Evolutionary conservation across 768 basidiomycete species (phyloP).

Genomic region (Termitomyces sp.): DNA sequence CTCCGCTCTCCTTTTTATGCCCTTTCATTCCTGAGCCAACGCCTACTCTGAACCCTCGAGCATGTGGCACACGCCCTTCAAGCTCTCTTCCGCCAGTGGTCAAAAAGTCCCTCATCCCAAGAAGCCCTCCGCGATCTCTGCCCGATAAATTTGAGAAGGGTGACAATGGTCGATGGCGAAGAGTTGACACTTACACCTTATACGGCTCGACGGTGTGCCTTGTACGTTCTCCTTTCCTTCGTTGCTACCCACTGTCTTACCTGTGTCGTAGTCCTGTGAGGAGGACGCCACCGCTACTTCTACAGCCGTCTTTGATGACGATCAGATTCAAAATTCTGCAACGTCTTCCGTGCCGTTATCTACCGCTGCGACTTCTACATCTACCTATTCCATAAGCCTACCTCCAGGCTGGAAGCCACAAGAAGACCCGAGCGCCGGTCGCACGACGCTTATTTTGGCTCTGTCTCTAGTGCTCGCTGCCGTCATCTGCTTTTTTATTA

Average conservation of each 20-base stretch:
- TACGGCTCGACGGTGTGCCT: conserved; percentile 68
- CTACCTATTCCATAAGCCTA: conserved; percentile 34
- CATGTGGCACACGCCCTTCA: conserved; percentile 7
- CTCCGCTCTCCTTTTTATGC: conserved; percentile 61
- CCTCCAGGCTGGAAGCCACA: conserved; percentile 52
- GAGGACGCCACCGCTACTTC: conserved; percentile 19
- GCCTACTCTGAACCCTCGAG: background rate
- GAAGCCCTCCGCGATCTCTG: conserved; percentile 25
- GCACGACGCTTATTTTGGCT: conserved; percentile 48
- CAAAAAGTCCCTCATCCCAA: conserved; percentile 5
- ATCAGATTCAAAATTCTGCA: conserved; percentile 26
- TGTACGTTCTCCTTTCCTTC: conserved; percentile 31
- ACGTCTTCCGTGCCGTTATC: conserved; percentile 15
- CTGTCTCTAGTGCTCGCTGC: conserved; percentile 63
- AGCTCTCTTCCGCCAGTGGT: conserved; percentile 6
- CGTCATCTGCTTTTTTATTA: conserved; percentile 57
- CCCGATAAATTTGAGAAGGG: conserved; percentile 53
- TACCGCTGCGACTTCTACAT: conserved; percentile 15
- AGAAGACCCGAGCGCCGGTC: conserved; percentile 17
- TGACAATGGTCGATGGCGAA: conserved; percentile 58
- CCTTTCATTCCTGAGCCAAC: conserved; percentile 34
- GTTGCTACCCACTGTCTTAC: background rate
- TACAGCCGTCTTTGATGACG: conserved; percentile 27
- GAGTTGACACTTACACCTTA: conserved; percentile 51
- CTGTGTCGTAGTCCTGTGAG: conserved; percentile 19